phyloP scores from a whole-genome alignment of 768 basidiomycete species.

The Asterophora parasitica region DNA sequence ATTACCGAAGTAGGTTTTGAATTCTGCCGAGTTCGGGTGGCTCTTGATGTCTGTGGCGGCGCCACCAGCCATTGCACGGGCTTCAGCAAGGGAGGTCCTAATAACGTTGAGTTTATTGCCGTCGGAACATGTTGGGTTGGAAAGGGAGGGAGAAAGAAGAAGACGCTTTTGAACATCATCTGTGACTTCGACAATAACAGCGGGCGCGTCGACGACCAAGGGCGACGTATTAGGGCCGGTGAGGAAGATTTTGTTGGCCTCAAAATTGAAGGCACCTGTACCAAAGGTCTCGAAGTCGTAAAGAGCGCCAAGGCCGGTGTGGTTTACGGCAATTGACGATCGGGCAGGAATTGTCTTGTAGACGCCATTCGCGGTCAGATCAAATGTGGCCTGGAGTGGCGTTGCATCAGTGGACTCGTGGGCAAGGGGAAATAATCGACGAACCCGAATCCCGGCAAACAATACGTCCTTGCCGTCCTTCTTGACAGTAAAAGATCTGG shows the following conservation, averaged over 20 bases:
- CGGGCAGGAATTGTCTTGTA: conserved; percentile 10
- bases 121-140: conserved; percentile 1
- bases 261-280: conserved; percentile 7
- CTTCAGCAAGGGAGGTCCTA: not conserved
- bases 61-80: conserved; percentile 6
- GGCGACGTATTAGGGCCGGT: conserved; percentile 1
- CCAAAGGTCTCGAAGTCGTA: conserved; percentile 9
- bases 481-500: conserved; percentile 2
- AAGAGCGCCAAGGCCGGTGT: conserved; percentile 7
- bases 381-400: conserved; percentile 3
- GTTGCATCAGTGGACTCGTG: not conserved
- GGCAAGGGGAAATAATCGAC: not conserved
- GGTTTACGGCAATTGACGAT: conserved; percentile 10
- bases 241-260: conserved; percentile 1
- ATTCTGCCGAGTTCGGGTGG: conserved; percentile 6
- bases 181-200: conserved; percentile 3
- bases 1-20: conserved; percentile 5
- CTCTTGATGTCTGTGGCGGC: conserved; percentile 6
- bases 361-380: conserved; percentile 2
- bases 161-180: conserved; percentile 5
- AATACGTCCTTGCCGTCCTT: not conserved
- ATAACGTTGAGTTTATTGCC: not conserved
- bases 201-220: not conserved
- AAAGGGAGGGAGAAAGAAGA: conserved; percentile 1
- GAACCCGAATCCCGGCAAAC: conserved; percentile 7